These are phyloP conservation scores for Termitomyces sp. DNA, from an alignment of 768 basidiomycete genomes.

Conservation along the genomic window DNA sequence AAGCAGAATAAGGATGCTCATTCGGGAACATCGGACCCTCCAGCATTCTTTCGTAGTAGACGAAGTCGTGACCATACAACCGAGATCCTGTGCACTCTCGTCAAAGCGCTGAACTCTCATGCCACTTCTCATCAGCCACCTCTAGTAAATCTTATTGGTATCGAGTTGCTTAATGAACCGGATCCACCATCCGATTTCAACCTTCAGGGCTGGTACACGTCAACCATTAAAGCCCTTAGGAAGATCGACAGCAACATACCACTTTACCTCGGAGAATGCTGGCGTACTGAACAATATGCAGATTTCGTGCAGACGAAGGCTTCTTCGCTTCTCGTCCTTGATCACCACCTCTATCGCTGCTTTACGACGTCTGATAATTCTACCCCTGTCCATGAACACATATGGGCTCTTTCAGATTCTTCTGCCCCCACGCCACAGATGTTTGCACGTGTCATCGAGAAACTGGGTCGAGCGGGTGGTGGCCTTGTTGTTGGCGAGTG, in stretches of 20 bases:
- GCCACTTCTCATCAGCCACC: slow-evolving; percentile 26
- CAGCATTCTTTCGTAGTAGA: slow-evolving; percentile 43
- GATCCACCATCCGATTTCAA: slow-evolving; percentile 41
- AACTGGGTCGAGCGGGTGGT: slow-evolving; percentile 26
- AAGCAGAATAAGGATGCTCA: slow-evolving; percentile 71
- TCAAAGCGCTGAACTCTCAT: slow-evolving; percentile 21
- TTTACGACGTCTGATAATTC: slow-evolving; percentile 57
- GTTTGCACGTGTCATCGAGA: slow-evolving; percentile 29
- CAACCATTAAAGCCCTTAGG: slow-evolving; percentile 49
- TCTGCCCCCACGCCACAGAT: slow-evolving; percentile 32
- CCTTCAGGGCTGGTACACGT: slow-evolving; percentile 60
- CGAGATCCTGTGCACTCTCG: slow-evolving; percentile 40
- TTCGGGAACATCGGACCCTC: slow-evolving; percentile 50
- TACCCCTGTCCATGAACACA: slow-evolving; percentile 51
- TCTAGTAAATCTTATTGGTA: slow-evolving; percentile 49
- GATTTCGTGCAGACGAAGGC: slow-evolving; percentile 36
- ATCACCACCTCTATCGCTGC: slow-evolving; percentile 83
- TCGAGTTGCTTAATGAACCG: slow-evolving; percentile 59
- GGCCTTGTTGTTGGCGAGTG: slow-evolving; percentile 72
- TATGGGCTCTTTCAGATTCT: slow-evolving; percentile 36
- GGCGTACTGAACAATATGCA: slow-evolving; percentile 64
- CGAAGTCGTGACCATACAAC: slow-evolving; percentile 43
- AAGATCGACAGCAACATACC: slow-evolving; percentile 51
- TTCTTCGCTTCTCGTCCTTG: slow-evolving; percentile 49
- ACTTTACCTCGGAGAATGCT: slow-evolving; percentile 71